Percentiles rank a stretch among this genome's conserved stretches.
phyloP scores from a whole-genome alignment of 163 green algal genomes.

The Prototheca cutis region DNA sequence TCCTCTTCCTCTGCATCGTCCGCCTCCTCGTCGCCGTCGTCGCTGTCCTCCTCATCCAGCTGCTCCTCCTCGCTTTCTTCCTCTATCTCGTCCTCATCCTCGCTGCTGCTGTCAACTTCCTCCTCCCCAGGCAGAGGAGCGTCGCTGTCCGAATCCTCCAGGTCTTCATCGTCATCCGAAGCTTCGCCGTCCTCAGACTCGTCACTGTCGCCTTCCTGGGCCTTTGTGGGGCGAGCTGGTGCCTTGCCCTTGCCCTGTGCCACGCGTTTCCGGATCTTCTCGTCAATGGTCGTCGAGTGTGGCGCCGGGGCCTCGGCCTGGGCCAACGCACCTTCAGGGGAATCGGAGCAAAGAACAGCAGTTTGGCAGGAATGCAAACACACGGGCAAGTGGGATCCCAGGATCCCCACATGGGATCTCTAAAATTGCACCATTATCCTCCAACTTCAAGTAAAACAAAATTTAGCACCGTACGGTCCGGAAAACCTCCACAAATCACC shows the following conservation, averaged over 20 bases:
- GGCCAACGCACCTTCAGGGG: constrained; percentile 36
- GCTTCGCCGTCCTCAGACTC: too few species aligned
- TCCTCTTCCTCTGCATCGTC: constrained; percentile 9
- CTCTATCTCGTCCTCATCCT: constrained; percentile 19
- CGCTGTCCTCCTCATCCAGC: constrained; percentile 5
- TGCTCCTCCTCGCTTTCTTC: constrained; percentile 4
- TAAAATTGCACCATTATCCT: neutral
- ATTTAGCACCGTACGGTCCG: too few species aligned
- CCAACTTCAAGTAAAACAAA: too few species aligned
- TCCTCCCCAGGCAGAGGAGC: constrained; percentile 28
- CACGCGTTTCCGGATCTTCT: constrained; percentile 58
- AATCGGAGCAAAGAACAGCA: too few species aligned
- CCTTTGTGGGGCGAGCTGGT: neutral
- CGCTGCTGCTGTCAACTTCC: constrained; percentile 17
- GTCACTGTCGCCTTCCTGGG: neutral
- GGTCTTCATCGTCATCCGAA: constrained; percentile 18
- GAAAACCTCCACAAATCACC: constrained; percentile 41
- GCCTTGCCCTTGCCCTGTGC: neutral
- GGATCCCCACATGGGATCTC: too few species aligned
- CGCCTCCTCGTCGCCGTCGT: constrained; percentile 9
- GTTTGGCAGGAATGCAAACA: too few species aligned
- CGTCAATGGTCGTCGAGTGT: constrained; percentile 48
- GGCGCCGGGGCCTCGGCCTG: constrained; percentile 26
- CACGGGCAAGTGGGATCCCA: too few species aligned
- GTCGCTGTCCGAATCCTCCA: constrained; percentile 8